These are phyloP conservation scores for Leccinum fallax DNA, from an alignment of 1,284 basidiomycete genomes.

Conservation along the genomic window DNA sequence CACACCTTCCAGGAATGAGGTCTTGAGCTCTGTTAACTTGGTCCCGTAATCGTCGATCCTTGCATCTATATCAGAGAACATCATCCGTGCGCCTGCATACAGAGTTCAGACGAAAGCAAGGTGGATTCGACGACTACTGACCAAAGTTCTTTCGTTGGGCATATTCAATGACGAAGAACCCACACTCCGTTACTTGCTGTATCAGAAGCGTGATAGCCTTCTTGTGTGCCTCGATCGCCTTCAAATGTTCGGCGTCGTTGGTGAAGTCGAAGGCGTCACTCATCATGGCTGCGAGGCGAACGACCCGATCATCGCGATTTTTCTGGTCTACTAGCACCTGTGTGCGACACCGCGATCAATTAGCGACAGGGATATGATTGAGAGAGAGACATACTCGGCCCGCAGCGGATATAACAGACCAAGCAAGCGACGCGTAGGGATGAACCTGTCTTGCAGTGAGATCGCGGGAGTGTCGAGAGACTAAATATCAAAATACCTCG, in stretches of 20 bases:
- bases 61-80: neutral
- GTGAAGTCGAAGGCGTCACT: neutral
- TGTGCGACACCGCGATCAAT: too few species aligned
- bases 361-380: neutral
- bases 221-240: neutral
- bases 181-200: neutral
- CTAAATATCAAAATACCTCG: neutral
- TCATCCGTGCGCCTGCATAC: neutral
- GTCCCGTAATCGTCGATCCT: neutral
- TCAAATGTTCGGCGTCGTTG: neutral
- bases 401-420: neutral
- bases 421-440: neutral
- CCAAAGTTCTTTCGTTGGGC: neutral
- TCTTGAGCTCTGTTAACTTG: neutral
- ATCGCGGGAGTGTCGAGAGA: neutral
- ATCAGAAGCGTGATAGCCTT: neutral
- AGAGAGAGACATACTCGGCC: neutral
- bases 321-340: neutral
- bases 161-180: neutral
- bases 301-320: neutral
- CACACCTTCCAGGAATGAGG: neutral
- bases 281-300: neutral
- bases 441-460: neutral
- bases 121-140: neutral
- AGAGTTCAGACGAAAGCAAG: neutral